Evolutionary conservation across 73 alveolate species (phyloP).

Genomic region (Paramecium sonneborni): DNA sequence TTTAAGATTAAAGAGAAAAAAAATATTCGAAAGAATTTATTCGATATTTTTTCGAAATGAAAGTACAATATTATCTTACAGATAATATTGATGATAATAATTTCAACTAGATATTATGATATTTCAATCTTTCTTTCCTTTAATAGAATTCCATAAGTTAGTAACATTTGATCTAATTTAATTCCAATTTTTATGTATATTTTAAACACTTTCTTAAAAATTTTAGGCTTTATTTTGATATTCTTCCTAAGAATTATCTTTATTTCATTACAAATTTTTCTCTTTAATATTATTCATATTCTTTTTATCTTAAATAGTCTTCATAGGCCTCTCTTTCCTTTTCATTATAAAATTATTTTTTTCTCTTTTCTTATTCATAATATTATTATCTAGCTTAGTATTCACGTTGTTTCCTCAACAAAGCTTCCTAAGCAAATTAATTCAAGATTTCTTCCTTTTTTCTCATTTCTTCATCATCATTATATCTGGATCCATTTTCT

Average conservation of each 20-base stretch:
- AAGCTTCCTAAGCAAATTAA: conserved; percentile 19
- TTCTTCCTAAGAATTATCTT: background rate
- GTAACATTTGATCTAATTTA: background rate
- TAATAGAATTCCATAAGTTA: conserved; percentile 2
- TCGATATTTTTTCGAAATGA: too few relatives aligned
- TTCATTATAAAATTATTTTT: background rate
- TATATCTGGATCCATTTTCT: background rate
- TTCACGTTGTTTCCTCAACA: background rate
- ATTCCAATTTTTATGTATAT: conserved; percentile 26
- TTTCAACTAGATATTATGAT: background rate
- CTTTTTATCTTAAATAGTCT: conserved; percentile 23
- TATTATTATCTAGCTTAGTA: background rate
- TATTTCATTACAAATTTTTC: background rate
- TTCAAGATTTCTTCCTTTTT: conserved; percentile 19
- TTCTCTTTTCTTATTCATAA: conserved; percentile 6
- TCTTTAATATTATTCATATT: conserved; percentile 36
- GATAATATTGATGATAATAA: too few relatives aligned
- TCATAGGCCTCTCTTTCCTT: conserved; percentile 44
- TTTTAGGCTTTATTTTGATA: background rate
- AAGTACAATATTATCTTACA: too few relatives aligned
- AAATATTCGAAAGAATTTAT: too few relatives aligned
- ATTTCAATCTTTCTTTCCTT: conserved; percentile 35
- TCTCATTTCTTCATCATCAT: background rate
- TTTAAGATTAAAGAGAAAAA: too few relatives aligned
- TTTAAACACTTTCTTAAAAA: background rate